Conservation (phyloP, 305 asterid genomes). For the Withania somnifera region DNA sequence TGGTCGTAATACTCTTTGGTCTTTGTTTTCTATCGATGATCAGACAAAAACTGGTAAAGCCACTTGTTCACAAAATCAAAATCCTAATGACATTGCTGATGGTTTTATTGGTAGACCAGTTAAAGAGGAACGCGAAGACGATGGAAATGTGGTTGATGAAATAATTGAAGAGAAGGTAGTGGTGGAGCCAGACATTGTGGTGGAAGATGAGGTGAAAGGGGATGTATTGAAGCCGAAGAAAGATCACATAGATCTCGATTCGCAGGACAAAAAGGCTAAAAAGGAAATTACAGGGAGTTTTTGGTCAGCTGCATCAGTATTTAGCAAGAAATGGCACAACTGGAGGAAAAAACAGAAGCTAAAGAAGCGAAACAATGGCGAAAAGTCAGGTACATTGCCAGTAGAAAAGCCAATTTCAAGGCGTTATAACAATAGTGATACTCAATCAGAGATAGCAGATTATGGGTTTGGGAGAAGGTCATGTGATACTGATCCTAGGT, state of each 20-base stretch:
- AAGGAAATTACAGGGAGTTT: constrained; percentile 44
- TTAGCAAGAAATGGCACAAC: constrained; percentile 87
- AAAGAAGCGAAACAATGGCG: constrained; percentile 49
- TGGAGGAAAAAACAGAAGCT: constrained; percentile 92
- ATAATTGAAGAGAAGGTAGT: constrained; percentile 15
- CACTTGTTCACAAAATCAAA: constrained; percentile 8
- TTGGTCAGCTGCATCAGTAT: constrained; percentile 86
- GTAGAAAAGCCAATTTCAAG: constrained; percentile 62
- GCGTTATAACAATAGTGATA: constrained; percentile 38
- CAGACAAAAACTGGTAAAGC: constrained; percentile 16
- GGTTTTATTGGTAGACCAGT: constrained; percentile 36
- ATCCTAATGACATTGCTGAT: constrained; percentile 21
- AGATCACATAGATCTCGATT: constrained; percentile 60
- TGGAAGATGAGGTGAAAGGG: constrained; percentile 34
- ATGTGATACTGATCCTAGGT: constrained; percentile 82
- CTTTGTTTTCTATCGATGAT: constrained; percentile 55
- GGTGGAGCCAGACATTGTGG: constrained; percentile 45
- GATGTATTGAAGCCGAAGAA: constrained; percentile 51
- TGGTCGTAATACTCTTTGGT: constrained; percentile 54
- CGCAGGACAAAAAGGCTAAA: constrained; percentile 38
- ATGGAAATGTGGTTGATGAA: constrained; percentile 21
- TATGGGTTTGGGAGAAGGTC: constrained; percentile 89
- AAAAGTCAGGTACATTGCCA: constrained; percentile 47
- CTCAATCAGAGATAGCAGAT: constrained; percentile 89
- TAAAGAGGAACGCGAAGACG: constrained; percentile 34